Conservation (phyloP, 2,329 filamentous ascomycete species). For the Curvularia lunata region DNA sequence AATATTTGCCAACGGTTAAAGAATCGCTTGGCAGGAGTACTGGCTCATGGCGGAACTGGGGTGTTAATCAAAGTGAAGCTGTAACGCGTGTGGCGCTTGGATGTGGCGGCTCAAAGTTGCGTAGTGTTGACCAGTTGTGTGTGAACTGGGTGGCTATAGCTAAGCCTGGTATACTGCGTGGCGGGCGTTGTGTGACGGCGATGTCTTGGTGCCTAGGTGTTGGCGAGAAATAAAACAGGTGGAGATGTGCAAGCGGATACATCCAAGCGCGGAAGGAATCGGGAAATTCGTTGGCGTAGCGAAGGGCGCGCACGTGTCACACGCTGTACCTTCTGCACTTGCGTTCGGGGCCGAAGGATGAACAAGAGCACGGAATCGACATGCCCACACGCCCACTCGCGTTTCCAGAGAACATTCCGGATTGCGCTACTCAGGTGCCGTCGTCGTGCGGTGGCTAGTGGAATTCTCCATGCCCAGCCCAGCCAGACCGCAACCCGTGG, state of each 20-base stretch:
- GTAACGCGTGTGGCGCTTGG: slow-evolving; percentile 17
- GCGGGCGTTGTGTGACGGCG: neutral
- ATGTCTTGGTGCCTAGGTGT: neutral
- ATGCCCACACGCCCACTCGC: no score
- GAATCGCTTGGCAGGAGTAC: slow-evolving; percentile 20
- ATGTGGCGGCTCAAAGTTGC: slow-evolving; percentile 2
- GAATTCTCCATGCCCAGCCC: slow-evolving; percentile 1
- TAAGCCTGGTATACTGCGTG: neutral
- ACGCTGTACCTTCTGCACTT: neutral
- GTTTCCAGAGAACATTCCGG: neutral
- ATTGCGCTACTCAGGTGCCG: neutral
- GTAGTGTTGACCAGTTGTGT: neutral
- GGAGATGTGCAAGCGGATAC: slow-evolving; percentile 6
- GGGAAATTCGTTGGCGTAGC: slow-evolving; percentile 1
- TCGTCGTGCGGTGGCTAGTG: neutral
- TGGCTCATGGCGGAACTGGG: slow-evolving; percentile 12
- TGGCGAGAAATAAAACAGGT: slow-evolving; percentile 17
- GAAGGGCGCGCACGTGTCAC: slow-evolving; percentile 6
- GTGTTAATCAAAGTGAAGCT: slow-evolving; percentile 20
- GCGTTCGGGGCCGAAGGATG: neutral
- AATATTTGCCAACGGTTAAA: slow-evolving; percentile 29
- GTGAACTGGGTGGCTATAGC: neutral
- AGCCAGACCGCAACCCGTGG: neutral
- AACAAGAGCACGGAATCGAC: neutral
- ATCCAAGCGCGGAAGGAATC: slow-evolving; percentile 9